Percentiles rank a stretch among this genome's conserved stretches.
Conservation (phyloP, 805 yeast genomes). For the Lipomyces oligophaga region DNA sequence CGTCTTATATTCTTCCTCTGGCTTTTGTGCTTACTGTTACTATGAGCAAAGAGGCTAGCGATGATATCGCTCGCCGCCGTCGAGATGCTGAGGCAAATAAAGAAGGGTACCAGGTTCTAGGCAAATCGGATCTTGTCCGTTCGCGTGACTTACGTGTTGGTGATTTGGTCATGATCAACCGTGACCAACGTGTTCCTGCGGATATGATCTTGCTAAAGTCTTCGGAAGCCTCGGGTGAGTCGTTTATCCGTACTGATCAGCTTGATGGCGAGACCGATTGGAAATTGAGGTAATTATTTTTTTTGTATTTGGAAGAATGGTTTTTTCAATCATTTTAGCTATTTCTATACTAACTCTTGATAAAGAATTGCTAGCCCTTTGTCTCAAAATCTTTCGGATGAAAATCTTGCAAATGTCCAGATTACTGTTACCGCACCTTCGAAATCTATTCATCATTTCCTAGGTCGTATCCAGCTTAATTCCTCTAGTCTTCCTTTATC, state of each 20-base stretch:
- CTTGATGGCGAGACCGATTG: slow-evolving; percentile 99
- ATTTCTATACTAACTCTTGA: background rate
- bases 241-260: slow-evolving; percentile 94
- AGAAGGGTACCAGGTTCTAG: slow-evolving; percentile 69
- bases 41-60: slow-evolving; percentile 92
- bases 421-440: slow-evolving; percentile 78
- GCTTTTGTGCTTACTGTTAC: slow-evolving; percentile 90
- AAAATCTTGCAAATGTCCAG: slow-evolving; percentile 41
- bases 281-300: slow-evolving; percentile 59
- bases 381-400: slow-evolving; percentile 26
- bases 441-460: slow-evolving; percentile 74
- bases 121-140: slow-evolving; percentile 38
- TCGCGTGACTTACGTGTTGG: slow-evolving; percentile 76
- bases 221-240: slow-evolving; percentile 75
- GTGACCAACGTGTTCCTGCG: slow-evolving; percentile 88
- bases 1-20: slow-evolving; percentile 89
- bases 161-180: slow-evolving; percentile 71
- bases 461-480: slow-evolving; percentile 60
- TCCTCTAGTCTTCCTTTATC: slow-evolving; percentile 60
- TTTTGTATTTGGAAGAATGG: background rate
- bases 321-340: background rate
- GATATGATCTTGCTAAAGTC: slow-evolving; percentile 83
- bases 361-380: slow-evolving; percentile 26
- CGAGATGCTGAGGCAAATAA: slow-evolving; percentile 86
- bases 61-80: slow-evolving; percentile 84